Base-by-base conservation (phyloP, 148 eudicot genomes). In the Dysphania ambrosioides region DNA sequence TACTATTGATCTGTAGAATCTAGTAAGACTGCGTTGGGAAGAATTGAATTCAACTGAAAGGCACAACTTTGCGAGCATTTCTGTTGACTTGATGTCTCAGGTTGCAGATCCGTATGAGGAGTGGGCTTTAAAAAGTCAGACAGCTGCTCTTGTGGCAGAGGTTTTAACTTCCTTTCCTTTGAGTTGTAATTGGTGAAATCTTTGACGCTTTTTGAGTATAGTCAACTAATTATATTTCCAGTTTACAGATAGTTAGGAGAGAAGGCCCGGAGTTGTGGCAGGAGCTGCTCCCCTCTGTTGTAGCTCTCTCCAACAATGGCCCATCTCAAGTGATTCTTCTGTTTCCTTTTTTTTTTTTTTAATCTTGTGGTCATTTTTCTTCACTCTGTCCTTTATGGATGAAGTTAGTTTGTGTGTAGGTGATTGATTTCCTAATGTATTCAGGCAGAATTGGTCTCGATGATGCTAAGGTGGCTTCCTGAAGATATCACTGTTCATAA, bases 401-500 rank as follows among this genome's bases (percentile, higher is more conserved):
- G 38, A 41, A 10, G 29, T n/a, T n/a, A 58, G 53, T 2, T 47
- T 40, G 34, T 69, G 63, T 58, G 29, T 58, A 27, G 69, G 58
- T 49, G 69, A 57, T 31, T 72, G 62, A 66, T 72, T 58, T 74
- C 44, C 27, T 15, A 70, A 67, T 51, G 32, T 59, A 35, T 30
- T 76, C 80, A 95, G 97, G 99, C 99, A 56, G 99, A 92, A 85
- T 79, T 96, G 87, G 97, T 96, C 23, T 74, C 89, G 5, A 96
- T 96, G 97, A 88, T 88, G 88, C 89, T 96, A 61, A 86, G 99
- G 86, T 96, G 99, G 99, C 91, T 96, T 71, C 99, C 99, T 58
- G 99, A 96, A 89, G 99, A 96, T 82, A 90, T 96, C 26, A 92
- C 96, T 24, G 93, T 96, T 77, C 99, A 96, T 72, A 96, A 96